Conservation (phyloP, 345 rosid genomes). For the Lenwebbia sp. region DNA sequence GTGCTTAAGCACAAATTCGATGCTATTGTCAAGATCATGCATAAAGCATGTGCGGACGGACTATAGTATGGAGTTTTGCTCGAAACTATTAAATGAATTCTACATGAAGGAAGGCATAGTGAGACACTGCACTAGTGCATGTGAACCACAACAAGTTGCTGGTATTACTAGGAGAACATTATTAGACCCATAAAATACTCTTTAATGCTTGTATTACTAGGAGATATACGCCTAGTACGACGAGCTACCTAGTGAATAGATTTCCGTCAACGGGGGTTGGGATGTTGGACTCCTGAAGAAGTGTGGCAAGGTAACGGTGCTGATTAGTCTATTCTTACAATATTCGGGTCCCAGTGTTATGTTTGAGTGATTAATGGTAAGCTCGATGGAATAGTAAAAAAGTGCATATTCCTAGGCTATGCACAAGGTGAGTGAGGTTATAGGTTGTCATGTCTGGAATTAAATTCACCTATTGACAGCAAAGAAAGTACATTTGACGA, state of each 20-base stretch:
- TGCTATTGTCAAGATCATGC: not conserved
- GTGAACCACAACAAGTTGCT: not conserved
- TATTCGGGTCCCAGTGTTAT: not conserved
- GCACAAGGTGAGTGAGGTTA: not conserved
- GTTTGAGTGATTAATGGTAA: not conserved
- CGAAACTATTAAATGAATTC: not conserved
- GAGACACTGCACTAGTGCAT: accelerated
- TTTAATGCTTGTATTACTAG: not conserved
- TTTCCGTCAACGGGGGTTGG: accelerated
- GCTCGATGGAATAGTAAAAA: not conserved
- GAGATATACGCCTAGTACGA: not conserved
- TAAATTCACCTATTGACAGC: not conserved
- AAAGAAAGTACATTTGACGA: not conserved
- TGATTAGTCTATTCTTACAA: accelerated
- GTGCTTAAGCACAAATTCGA: not conserved
- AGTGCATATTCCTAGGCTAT: not conserved
- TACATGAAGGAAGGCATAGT: not conserved
- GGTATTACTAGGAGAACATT: not conserved
- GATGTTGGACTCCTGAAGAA: not conserved
- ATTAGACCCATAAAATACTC: not conserved
- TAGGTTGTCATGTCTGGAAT: not conserved
- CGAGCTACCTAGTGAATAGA: not conserved
- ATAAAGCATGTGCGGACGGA: not conserved
- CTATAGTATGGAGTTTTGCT: not conserved
- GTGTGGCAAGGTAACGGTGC: not conserved